phyloP scores from a whole-genome alignment of 805 yeast genomes.

The Candida adriatica region DNA sequence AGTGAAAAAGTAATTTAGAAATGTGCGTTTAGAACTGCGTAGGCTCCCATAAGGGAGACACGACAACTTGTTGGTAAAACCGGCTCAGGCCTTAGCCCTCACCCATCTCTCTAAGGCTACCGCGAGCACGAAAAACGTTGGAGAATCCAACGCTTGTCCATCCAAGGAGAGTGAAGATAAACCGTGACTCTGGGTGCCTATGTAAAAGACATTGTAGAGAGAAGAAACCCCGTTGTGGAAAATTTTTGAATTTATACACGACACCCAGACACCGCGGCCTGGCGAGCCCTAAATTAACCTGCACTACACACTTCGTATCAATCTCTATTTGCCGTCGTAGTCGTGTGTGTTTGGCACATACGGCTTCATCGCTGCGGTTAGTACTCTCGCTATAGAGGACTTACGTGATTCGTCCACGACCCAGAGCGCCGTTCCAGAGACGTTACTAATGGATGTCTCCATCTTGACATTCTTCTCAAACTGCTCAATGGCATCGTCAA shows the following conservation, averaged over 20 bases:
- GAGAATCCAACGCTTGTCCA: slow-evolving; percentile 20
- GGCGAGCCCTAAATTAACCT: neutral
- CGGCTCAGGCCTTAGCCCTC: slow-evolving; percentile 8
- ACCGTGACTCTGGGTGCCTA: slow-evolving; percentile 76
- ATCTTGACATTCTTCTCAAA: slow-evolving; percentile 54
- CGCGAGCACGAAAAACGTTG: slow-evolving; percentile 78
- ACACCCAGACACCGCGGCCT: slow-evolving; percentile 7
- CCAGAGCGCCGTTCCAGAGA: slow-evolving; percentile 54
- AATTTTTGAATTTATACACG: slow-evolving; percentile 6
- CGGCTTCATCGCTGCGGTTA: slow-evolving; percentile 32
- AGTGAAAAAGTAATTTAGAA: slow-evolving; percentile 1
- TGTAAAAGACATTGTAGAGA: slow-evolving; percentile 23
- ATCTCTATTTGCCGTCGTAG: too few species aligned
- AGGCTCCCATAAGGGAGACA: slow-evolving; percentile 33
- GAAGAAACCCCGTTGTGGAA: slow-evolving; percentile 3
- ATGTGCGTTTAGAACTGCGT: slow-evolving; percentile 73
- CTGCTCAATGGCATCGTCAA: slow-evolving; percentile 45
- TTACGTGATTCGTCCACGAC: slow-evolving; percentile 40
- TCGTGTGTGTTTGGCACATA: slow-evolving; percentile 56
- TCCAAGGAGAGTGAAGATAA: slow-evolving; percentile 27
- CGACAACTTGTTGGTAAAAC: slow-evolving; percentile 47
- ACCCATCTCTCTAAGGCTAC: slow-evolving; percentile 61
- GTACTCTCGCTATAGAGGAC: slow-evolving; percentile 3
- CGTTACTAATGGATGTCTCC: slow-evolving; percentile 48
- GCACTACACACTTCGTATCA: neutral